Evolutionary conservation across 2,329 filamentous ascomycete species (phyloP).

Genomic region (Tolypocladium endophyticum): DNA sequence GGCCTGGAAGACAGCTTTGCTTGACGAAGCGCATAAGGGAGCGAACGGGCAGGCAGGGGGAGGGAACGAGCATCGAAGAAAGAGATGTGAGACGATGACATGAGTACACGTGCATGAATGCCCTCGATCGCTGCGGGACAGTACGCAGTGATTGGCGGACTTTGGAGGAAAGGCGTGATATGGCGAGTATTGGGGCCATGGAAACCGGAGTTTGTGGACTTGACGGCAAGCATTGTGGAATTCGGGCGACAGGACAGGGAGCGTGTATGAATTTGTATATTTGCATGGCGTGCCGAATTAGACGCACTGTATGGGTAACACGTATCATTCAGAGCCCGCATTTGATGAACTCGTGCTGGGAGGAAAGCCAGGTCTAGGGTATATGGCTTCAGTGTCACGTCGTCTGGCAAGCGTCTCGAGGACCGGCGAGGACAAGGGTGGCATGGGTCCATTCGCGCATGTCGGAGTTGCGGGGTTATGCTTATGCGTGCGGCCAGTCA

Average conservation of each 20-base stretch:
- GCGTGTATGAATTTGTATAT: neutral
- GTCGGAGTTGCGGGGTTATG: too few species aligned
- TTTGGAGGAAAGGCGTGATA: neutral
- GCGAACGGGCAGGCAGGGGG: neutral
- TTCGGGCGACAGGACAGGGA: neutral
- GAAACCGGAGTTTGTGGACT: neutral
- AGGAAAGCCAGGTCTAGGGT: too few species aligned
- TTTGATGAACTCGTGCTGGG: neutral
- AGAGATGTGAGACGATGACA: neutral
- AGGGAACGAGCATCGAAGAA: neutral
- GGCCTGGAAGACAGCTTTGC: conserved; percentile 33
- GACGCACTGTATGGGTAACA: neutral
- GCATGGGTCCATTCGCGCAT: too few species aligned
- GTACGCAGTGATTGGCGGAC: neutral
- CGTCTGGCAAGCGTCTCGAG: too few species aligned
- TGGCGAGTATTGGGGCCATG: neutral
- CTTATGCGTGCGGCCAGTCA: too few species aligned
- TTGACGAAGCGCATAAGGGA: conserved; percentile 8
- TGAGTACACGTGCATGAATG: neutral
- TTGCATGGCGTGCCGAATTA: neutral
- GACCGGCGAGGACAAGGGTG: too few species aligned
- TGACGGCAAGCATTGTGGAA: neutral
- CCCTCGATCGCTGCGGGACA: neutral
- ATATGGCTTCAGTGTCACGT: too few species aligned
- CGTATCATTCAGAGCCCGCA: neutral